These are phyloP conservation scores for Aspergillus sp. DNA, from an alignment of 2,329 filamentous ascomycete species.

Conservation along the genomic window DNA sequence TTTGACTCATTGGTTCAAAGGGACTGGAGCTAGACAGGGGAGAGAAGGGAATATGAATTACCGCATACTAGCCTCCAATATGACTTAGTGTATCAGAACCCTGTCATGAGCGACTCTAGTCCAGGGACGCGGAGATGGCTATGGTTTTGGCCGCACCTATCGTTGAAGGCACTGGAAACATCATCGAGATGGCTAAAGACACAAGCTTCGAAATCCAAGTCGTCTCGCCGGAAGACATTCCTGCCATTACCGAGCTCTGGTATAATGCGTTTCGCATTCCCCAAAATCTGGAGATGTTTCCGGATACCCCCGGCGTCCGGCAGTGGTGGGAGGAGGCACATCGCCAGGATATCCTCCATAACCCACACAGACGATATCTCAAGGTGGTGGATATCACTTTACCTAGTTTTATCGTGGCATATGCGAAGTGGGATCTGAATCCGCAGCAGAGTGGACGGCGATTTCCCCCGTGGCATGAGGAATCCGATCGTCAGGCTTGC, in stretches of 20 bases:
- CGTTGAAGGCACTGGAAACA: too few species aligned
- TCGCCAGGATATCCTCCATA: constrained; percentile 20
- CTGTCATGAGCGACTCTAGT: too few species aligned
- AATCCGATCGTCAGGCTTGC: constrained; percentile 16
- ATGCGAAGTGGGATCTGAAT: constrained; percentile 31
- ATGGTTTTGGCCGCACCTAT: too few species aligned
- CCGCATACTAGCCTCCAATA: too few species aligned
- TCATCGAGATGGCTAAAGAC: too few species aligned
- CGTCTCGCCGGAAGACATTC: constrained; percentile 22
- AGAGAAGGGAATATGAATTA: too few species aligned
- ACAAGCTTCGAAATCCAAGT: constrained; percentile 11
- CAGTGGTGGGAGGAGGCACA: constrained; percentile 26
- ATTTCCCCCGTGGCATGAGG: constrained; percentile 28
- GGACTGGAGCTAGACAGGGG: too few species aligned
- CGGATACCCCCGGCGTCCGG: constrained; percentile 27
- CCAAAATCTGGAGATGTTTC: constrained; percentile 20
- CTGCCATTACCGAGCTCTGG: constrained; percentile 24
- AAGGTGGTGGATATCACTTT: constrained; percentile 24
- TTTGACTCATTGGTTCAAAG: too few species aligned
- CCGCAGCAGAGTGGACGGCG: constrained; percentile 25
- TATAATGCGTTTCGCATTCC: constrained; percentile 25
- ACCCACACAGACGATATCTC: constrained; percentile 24
- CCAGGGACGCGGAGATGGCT: too few species aligned
- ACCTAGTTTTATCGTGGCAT: constrained; percentile 22
- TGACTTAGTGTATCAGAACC: too few species aligned